These are phyloP conservation scores for Heliocybe sulcata DNA, from an alignment of 1,284 basidiomycete genomes.

Conservation along the genomic window DNA sequence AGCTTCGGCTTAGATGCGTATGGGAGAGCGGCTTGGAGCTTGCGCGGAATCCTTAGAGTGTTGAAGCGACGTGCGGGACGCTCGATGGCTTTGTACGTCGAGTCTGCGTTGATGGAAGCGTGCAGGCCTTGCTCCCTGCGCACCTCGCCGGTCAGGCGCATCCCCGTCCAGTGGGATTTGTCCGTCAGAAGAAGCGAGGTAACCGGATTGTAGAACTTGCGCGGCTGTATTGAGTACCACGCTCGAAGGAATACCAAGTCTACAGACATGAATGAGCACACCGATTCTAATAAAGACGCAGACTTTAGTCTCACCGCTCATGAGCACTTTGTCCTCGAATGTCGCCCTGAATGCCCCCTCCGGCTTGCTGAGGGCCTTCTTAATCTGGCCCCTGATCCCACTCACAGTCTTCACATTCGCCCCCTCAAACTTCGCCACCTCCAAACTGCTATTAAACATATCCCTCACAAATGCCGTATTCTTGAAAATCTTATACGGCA, in stretches of 20 bases:
- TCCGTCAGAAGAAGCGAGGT: conserved; percentile 83
- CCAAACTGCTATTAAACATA: conserved; percentile 91
- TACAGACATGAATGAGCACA: too few species aligned
- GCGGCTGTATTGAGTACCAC: conserved; percentile 94
- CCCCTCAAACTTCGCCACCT: conserved; percentile 98
- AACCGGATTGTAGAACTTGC: conserved; percentile 96
- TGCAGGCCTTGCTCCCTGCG: conserved; percentile 79
- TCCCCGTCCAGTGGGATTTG: conserved; percentile 80
- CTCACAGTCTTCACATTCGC: conserved; percentile 94
- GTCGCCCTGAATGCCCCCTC: conserved; percentile 95
- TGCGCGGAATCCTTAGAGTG: conserved; percentile 82
- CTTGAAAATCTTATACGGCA: conserved; percentile 96
- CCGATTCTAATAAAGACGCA: too few species aligned
- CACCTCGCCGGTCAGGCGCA: conserved; percentile 94
- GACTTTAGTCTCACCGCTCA: conserved; percentile 82
- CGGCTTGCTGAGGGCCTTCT: conserved; percentile 90
- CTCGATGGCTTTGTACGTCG: conserved; percentile 81
- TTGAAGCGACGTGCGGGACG: conserved; percentile 87
- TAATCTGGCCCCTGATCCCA: conserved; percentile 94
- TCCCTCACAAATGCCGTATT: conserved; percentile 98
- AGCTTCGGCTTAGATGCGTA: conserved; percentile 91
- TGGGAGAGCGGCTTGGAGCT: conserved; percentile 84
- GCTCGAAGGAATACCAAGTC: conserved; percentile 95
- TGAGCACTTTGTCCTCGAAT: conserved; percentile 97
- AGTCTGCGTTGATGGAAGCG: conserved; percentile 81